Base-by-base conservation (phyloP, 805 yeast species). In the Jamesozyma jinghongensis region DNA sequence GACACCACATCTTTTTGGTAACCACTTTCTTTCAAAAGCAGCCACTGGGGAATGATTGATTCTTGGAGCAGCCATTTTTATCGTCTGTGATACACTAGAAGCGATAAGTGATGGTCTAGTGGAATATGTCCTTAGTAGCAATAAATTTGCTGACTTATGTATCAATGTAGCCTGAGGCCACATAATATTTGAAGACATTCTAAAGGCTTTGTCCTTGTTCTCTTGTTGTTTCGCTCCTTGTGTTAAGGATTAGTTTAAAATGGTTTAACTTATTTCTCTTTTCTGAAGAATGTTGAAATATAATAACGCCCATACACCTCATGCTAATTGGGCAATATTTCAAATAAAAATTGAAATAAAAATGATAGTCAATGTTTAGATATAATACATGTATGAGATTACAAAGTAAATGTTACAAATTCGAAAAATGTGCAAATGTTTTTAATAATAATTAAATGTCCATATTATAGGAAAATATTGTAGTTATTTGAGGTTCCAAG, bases 1-100 rank as follows among this genome's bases (percentile, higher is more conserved):
- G 17, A 85, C 67, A 11, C 98, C 98, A 6, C 95, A 79, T 63
- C 98, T 77, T 34, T 64, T 61, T 22, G 86, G 77, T 28, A 90
- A 68, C 60, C 79, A 73, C 58, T 79, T 82, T 61, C 97, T 75
- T 38, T 69, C 65, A 55, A 85, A 80, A 27, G 85, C 79, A 36
- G 73, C 71, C 47, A 74, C 84, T 29, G 79, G 78, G 3, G 90
- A 72, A 58, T 81, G 86, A 54, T 75, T 72, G 33, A 79, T 69
- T 29, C 38, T 45, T 13, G 69, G 62, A 14, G 81, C 75, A 2
- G 74, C 67, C 33, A 60, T 36, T 37, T 52, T 34, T 25, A 51
- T 44, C 7, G 55, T 42, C 3, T 52, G 43, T 5, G 54, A 54
- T 6, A 67, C 58, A 29, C 65, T 41, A 3, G 44, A 35, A n/a